Percentiles rank a stretch among this genome's conserved stretches.
Evolutionary conservation across 495 filamentous ascomycete species (phyloP).

Genomic region (Amniculicola lignicola): DNA sequence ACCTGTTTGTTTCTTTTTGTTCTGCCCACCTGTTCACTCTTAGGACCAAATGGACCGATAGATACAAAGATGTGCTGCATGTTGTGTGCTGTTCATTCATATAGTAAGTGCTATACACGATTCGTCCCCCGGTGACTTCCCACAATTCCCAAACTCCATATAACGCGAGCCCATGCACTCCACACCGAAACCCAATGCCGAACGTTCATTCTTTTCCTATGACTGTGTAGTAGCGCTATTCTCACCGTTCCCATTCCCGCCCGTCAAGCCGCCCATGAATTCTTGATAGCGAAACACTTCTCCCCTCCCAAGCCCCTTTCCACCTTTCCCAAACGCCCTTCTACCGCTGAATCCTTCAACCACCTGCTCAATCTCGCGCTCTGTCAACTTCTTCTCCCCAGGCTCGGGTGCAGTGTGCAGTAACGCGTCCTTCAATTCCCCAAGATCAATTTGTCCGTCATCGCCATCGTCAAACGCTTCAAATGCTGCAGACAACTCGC

Average conservation of each 20-base stretch:
- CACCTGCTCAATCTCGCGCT: slow-evolving; percentile 76
- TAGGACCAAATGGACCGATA: no score
- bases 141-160: no score
- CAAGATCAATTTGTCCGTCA: slow-evolving; percentile 83
- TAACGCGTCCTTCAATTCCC: slow-evolving; percentile 76
- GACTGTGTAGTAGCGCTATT: no score
- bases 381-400: slow-evolving; percentile 63
- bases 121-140: no score
- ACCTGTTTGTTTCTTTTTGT: no score
- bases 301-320: slow-evolving; percentile 46
- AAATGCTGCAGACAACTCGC: slow-evolving; percentile 81
- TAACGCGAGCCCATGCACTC: no score
- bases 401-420: slow-evolving; percentile 74
- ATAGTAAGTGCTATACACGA: no score
- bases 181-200: no score
- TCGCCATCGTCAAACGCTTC: slow-evolving; percentile 95
- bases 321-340: slow-evolving; percentile 64
- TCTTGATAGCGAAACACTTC: slow-evolving; percentile 79
- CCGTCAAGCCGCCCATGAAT: slow-evolving; percentile 55
- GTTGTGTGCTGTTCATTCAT: no score
- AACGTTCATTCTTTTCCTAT: no score
- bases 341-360: slow-evolving; percentile 80
- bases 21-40: no score
- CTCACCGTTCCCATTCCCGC: slow-evolving; percentile 17
- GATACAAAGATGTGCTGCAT: no score